Base-by-base conservation (phyloP, 148 eudicot genomes). In the Vaccinium myrtillus region DNA sequence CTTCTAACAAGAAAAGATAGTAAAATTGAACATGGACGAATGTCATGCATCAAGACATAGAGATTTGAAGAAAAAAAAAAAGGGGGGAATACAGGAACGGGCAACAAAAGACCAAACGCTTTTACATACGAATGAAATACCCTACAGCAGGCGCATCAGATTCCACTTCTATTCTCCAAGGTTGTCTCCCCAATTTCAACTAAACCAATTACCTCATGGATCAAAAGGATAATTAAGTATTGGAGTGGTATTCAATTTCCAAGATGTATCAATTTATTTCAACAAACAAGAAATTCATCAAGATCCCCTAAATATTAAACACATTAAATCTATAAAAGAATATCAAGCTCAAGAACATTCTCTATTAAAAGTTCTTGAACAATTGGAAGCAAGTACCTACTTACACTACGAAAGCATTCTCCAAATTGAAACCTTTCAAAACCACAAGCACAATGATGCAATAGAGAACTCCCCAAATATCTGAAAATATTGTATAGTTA, bases 271-370 rank as follows among this genome's bases (percentile, higher is more conserved):
- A 67, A 25, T 39, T 16, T 46, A 7, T 1, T 65, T 19, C 27
- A 81, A 67, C 46, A 27, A 69, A 49, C 83, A 65, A 65, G 49
- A 65, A 67, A 0, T 27, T 65, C 77, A 67, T 21, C n/a, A 61
- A 61, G 69, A 61, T 18, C 69, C 27, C 69, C 67, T 49, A 15
- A 3, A 48, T 43, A 27, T 46, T 67, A 27, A 39, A 56, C 23
- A 18, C 8, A 59, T 39, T 19, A n/a, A 77, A n/a, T 77, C 59
- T 18, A 30, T 36, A 4, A 36, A 8, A 30, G 36, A 50, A 56
- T 55, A 55, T 55, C 58, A 55, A 55, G 30, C 69, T 8, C 32
- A 7, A 7, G 4, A 18, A 30, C 56, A 32, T 54, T 4, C 81
- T 55, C 18, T 30, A 55, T 12, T 27, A 30, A 2, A 32, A 30